Percentiles rank a stretch among this genome's conserved stretches.
Conservation (phyloP, 2,329 filamentous ascomycete species). For the Cladophialophora chaetospira region DNA sequence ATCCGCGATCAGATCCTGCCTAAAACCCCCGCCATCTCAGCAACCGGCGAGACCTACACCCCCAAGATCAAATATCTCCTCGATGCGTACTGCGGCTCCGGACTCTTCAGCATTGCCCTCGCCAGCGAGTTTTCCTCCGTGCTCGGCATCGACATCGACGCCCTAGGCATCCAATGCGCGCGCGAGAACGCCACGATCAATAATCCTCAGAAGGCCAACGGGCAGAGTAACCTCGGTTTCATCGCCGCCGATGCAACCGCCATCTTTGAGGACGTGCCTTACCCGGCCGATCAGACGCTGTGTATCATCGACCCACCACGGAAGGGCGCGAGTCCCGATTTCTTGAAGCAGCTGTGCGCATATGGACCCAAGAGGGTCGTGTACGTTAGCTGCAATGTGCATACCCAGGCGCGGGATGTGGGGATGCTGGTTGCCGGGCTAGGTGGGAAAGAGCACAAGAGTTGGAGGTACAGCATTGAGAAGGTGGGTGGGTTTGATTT, state of each 20-base stretch:
- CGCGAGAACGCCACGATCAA: slow-evolving; percentile 78
- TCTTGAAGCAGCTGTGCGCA: slow-evolving; percentile 75
- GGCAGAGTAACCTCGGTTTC: slow-evolving; percentile 77
- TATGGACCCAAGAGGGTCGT: slow-evolving; percentile 80
- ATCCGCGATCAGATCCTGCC: slow-evolving; percentile 76
- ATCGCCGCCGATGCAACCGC: slow-evolving; percentile 83
- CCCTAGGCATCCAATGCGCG: slow-evolving; percentile 75
- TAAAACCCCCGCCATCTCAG: slow-evolving; percentile 38
- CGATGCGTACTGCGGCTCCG: slow-evolving; percentile 95
- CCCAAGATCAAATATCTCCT: slow-evolving; percentile 76
- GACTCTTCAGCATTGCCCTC: slow-evolving; percentile 94
- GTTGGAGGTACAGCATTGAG: slow-evolving; percentile 75
- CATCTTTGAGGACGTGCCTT: slow-evolving; percentile 76
- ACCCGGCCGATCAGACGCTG: slow-evolving; percentile 77
- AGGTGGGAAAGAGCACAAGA: slow-evolving; percentile 50
- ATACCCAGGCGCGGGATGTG: slow-evolving; percentile 93
- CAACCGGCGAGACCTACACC: slow-evolving; percentile 11
- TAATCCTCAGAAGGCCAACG: too few species aligned
- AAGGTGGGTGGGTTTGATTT: slow-evolving; percentile 93
- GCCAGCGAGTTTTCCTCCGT: slow-evolving; percentile 76
- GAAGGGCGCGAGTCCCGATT: slow-evolving; percentile 87
- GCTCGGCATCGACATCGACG: slow-evolving; percentile 87
- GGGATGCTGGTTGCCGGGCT: slow-evolving; percentile 79
- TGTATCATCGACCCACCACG: slow-evolving; percentile 97
- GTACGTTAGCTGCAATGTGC: slow-evolving; percentile 97